A percentile compares a stretch with the other conserved stretches of the same genome.
phyloP scores from a whole-genome alignment of 208 protist species.

The Leishmania tarentolae region DNA sequence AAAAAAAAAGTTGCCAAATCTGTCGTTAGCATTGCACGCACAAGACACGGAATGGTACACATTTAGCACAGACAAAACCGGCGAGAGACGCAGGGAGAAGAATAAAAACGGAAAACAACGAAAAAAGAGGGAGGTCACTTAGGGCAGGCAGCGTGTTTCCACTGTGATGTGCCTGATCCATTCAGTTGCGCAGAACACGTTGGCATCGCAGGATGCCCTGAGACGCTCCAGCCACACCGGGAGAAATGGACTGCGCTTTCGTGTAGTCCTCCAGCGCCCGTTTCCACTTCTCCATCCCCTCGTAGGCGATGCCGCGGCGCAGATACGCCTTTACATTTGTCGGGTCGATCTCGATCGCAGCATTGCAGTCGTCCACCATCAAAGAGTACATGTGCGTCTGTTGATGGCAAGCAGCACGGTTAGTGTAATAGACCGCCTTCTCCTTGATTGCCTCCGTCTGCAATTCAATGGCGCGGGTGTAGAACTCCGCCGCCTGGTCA shows the following conservation, averaged over 20 bases:
- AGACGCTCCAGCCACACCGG: constrained; percentile 58
- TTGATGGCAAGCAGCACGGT: constrained; percentile 91
- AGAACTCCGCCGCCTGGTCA: constrained; percentile 86
- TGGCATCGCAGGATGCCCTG: constrained; percentile 86
- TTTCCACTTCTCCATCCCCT: constrained; percentile 93
- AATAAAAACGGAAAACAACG: constrained; percentile 7
- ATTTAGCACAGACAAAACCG: not conserved
- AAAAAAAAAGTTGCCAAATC: not conserved
- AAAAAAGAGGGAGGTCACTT: not conserved
- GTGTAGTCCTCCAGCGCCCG: constrained; percentile 89
- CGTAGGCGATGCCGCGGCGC: constrained; percentile 90
- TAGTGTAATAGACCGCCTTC: constrained; percentile 90
- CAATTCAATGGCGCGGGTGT: constrained; percentile 91
- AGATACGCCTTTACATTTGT: constrained; percentile 89
- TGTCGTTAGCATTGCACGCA: not conserved
- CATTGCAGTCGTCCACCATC: constrained; percentile 89
- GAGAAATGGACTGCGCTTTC: constrained; percentile 56
- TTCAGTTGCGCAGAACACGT: constrained; percentile 49
- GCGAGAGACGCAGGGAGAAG: not conserved
- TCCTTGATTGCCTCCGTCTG: constrained; percentile 55
- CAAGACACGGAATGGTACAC: not conserved
- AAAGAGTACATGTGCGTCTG: constrained; percentile 86
- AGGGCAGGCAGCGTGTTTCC: not conserved
- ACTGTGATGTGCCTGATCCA: not conserved
- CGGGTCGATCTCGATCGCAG: constrained; percentile 76